These are phyloP conservation scores for Penicillium verrucosum DNA, from an alignment of 2,329 filamentous ascomycete genomes.

Conservation along the genomic window DNA sequence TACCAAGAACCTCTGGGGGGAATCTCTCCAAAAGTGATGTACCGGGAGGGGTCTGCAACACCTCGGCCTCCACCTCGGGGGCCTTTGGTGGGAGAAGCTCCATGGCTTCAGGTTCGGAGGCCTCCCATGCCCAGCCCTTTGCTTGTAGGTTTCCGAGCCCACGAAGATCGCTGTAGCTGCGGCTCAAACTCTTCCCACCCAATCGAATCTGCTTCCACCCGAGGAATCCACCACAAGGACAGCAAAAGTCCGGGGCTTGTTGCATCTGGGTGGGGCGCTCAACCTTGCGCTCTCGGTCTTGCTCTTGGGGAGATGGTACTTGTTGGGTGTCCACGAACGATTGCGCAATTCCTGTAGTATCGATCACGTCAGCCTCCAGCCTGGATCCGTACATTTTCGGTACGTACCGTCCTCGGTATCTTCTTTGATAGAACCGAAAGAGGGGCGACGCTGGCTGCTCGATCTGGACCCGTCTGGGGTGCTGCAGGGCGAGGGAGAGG, in stretches of 20 bases:
- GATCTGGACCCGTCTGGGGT: slow-evolving; percentile 39
- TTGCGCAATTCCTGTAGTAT: slow-evolving; percentile 39
- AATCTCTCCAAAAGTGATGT: slow-evolving; percentile 62
- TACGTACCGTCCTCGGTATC: slow-evolving; percentile 39
- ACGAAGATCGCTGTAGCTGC: slow-evolving; percentile 45
- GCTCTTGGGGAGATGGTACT: slow-evolving; percentile 22
- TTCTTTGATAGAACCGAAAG: slow-evolving; percentile 46
- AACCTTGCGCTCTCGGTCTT: slow-evolving; percentile 19
- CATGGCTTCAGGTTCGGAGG: slow-evolving; percentile 24
- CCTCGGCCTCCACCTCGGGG: slow-evolving; percentile 20
- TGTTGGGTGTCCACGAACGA: slow-evolving; percentile 44
- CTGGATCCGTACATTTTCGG: background rate
- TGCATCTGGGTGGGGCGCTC: slow-evolving; percentile 32
- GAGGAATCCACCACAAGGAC: slow-evolving; percentile 45
- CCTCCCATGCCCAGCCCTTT: slow-evolving; percentile 45
- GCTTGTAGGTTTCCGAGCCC: slow-evolving; percentile 34
- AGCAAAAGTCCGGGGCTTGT: slow-evolving; percentile 43
- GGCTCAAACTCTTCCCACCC: slow-evolving; percentile 43
- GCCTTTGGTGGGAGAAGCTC: slow-evolving; percentile 17
- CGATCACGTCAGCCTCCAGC: slow-evolving; percentile 9
- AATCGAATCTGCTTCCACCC: slow-evolving; percentile 47
- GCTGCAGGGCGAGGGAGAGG: slow-evolving; percentile 35
- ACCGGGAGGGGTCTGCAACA: slow-evolving; percentile 25
- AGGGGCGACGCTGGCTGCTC: slow-evolving; percentile 40
- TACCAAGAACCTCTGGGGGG: slow-evolving; percentile 69